Base-by-base conservation (phyloP, 176 grass and related monocot species). In the Musa beccarii region DNA sequence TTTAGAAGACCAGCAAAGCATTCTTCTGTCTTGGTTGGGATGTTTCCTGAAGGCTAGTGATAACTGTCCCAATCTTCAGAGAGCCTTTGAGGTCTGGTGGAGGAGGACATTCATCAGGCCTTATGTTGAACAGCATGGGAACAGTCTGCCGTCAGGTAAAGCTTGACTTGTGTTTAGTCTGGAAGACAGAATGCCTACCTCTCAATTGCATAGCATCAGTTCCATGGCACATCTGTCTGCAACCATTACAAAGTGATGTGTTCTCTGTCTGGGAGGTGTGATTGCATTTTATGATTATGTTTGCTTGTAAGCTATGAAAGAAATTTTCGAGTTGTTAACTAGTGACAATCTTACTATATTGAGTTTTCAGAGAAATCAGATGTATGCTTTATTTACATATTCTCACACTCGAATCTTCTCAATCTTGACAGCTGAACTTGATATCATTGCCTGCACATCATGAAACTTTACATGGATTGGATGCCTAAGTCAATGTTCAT, bases 61-160 rank as follows among this genome's bases (percentile, higher is more conserved):
- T 72, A 88, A 86, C 62, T 97, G 93, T 63, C 93, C 93, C 0
- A 92, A 93, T 77, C 71, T 97, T 51, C 85, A 87, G 68, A 90
- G 93, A 66, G 93, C 93, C 2, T 97, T 97, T 51, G 93, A 97
- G 55, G 93, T 97, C 72, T 93, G 93, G 93, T 97, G 90, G 93
- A 86, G 86, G n/a, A 90, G 93, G 72, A 92, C 93, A 34, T 96
- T 97, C 25, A 74, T 97, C 62, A 87, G 93, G 75, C 93, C 93
- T 68, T 97, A 85, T 68, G 76, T 82, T 68, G 80, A 52, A 59
- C 73, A 59, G n/a, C 52, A 79, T 11, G 65, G 72, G 12, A 74
- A 24, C 72, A 26, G 5, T 56, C 72, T 57, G 5, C 69, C 24
- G 51, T 53, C 69, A 1, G 69, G 34, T 14, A 68, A 68, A 25